These are phyloP conservation scores for Clavispora phyllophila DNA, from an alignment of 805 yeast genomes.

Conservation along the genomic window DNA sequence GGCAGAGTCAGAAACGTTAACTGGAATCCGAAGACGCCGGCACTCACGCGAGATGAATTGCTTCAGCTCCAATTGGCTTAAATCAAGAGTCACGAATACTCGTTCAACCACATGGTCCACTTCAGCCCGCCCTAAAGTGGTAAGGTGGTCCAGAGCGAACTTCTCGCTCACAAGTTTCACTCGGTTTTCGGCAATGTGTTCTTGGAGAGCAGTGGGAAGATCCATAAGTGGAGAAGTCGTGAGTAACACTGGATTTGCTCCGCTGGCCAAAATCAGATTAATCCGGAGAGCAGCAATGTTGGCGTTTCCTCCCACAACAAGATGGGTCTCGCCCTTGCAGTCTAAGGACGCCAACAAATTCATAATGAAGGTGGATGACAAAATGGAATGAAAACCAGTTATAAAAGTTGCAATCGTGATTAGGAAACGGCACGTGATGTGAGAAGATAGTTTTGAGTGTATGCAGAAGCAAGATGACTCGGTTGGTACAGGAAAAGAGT, in stretches of 20 bases:
- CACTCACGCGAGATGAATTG: slow-evolving; percentile 47
- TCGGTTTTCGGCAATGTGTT: slow-evolving; percentile 19
- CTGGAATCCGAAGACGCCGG: slow-evolving; percentile 63
- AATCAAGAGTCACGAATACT: slow-evolving; percentile 58
- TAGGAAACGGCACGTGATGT: slow-evolving; percentile 13
- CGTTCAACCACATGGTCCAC: slow-evolving; percentile 67
- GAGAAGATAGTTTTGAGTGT: not conserved
- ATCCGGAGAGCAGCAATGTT: slow-evolving; percentile 45
- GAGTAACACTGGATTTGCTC: slow-evolving; percentile 51
- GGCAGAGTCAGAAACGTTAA: slow-evolving; percentile 73
- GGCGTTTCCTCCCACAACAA: slow-evolving; percentile 49
- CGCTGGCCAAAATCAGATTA: slow-evolving; percentile 43
- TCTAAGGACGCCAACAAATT: slow-evolving; percentile 18
- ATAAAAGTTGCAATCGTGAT: slow-evolving; percentile 2
- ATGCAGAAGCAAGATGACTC: too few species aligned
- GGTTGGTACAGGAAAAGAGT: too few species aligned
- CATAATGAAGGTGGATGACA: slow-evolving; percentile 1
- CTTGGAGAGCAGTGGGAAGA: slow-evolving; percentile 22
- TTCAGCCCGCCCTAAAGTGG: slow-evolving; percentile 53
- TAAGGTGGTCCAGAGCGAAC: slow-evolving; percentile 43
- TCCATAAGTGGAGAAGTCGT: slow-evolving; percentile 25
- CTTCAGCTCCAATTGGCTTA: slow-evolving; percentile 25
- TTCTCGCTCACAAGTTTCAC: slow-evolving; percentile 15
- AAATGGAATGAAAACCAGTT: not conserved
- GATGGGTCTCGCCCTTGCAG: slow-evolving; percentile 48